A percentile compares a stretch with the other conserved stretches of the same genome.
Conservation (phyloP, 768 basidiomycete species). For the Suillus subalutaceus region DNA sequence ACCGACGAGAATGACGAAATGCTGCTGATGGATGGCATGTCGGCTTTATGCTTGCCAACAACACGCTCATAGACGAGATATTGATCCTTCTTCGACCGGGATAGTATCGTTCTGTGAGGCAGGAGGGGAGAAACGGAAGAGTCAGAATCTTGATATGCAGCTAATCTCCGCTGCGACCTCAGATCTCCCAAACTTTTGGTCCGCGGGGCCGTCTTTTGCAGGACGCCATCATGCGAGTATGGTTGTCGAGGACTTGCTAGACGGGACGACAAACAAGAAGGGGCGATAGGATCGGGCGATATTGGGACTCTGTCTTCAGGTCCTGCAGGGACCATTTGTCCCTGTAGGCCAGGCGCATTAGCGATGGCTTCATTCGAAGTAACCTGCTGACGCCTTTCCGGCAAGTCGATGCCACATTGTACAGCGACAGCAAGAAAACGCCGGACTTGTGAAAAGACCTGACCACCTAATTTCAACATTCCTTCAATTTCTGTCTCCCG, state of each 20-base stretch:
- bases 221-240: slow-evolving; percentile 22
- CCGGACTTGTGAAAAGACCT: slow-evolving; percentile 80
- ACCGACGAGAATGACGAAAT: slow-evolving; percentile 70
- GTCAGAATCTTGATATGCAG: slow-evolving; percentile 41
- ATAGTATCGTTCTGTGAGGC: slow-evolving; percentile 31
- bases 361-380: slow-evolving; percentile 20
- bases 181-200: slow-evolving; percentile 60
- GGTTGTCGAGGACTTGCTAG: slow-evolving; percentile 37
- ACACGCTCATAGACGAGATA: slow-evolving; percentile 42
- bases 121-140: slow-evolving; percentile 38
- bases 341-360: slow-evolving; percentile 12
- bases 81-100: slow-evolving; percentile 41
- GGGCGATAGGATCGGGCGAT: slow-evolving; percentile 11
- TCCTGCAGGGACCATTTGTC: slow-evolving; percentile 22
- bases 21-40: slow-evolving; percentile 64
- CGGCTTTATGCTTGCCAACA: slow-evolving; percentile 44
- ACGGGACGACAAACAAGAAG: slow-evolving; percentile 14
- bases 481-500: slow-evolving; percentile 62
- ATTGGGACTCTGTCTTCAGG: slow-evolving; percentile 17
- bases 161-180: slow-evolving; percentile 34
- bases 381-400: slow-evolving; percentile 46
- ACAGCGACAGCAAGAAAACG: slow-evolving; percentile 77
- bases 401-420: slow-evolving; percentile 74
- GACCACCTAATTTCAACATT: slow-evolving; percentile 82
- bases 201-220: slow-evolving; percentile 40